These are phyloP conservation scores for Hibiscus tridactylites DNA, from an alignment of 345 rosid species.

Conservation along the genomic window DNA sequence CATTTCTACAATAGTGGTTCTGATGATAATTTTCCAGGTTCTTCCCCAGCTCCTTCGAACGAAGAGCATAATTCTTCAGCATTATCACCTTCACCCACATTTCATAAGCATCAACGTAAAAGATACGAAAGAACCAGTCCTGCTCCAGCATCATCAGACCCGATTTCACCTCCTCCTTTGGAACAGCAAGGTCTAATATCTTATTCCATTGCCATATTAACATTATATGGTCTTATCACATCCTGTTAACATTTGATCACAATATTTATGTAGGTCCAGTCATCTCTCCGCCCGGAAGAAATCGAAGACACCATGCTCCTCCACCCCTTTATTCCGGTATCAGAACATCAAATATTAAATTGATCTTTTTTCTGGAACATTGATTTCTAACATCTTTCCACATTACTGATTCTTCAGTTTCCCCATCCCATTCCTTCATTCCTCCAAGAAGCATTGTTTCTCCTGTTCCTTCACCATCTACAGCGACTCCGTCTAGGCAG, in stretches of 20 bases:
- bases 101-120: constrained; percentile 29
- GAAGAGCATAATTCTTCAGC: constrained; percentile 23
- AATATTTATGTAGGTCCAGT: constrained; percentile 31
- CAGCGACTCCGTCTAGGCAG: constrained; percentile 28
- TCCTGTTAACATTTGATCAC: constrained; percentile 12
- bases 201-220: background rate
- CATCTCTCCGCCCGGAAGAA: constrained; percentile 33
- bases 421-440: constrained; percentile 25
- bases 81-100: constrained; percentile 36
- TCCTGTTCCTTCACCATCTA: constrained; percentile 54
- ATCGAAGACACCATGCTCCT: constrained; percentile 32
- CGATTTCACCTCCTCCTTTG: constrained; percentile 37
- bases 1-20: background rate
- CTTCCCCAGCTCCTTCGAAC: constrained; percentile 25
- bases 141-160: constrained; percentile 35
- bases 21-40: constrained; percentile 14
- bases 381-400: constrained; percentile 14
- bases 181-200: constrained; percentile 31
- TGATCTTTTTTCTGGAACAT: no score
- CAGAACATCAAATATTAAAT: background rate
- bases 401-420: constrained; percentile 26
- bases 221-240: background rate
- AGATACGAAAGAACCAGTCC: constrained; percentile 28
- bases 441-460: constrained; percentile 26
- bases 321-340: constrained; percentile 46